Conservation (phyloP, 179 eudicot genomes). For the Drosera spatulata region DNA sequence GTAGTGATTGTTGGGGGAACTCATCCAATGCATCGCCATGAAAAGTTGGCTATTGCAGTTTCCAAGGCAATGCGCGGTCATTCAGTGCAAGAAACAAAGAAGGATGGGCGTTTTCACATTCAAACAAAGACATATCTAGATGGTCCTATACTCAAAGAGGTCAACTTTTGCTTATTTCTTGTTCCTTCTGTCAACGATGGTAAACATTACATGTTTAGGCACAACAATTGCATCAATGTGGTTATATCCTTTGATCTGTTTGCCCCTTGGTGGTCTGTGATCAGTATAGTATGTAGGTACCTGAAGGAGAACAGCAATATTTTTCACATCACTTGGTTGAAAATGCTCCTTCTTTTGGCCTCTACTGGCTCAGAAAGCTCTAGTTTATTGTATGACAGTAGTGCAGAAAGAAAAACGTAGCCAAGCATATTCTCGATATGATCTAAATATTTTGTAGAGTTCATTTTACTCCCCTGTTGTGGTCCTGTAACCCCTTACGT, state of each 20-base stretch:
- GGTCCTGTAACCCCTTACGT: neutral
- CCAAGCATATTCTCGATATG: no score
- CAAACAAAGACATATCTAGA: constrained; percentile 89
- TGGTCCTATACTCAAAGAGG: constrained; percentile 97
- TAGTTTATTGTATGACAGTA: no score
- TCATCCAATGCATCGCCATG: constrained; percentile 85
- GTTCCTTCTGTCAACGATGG: neutral
- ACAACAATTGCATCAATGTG: no score
- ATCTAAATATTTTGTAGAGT: neutral
- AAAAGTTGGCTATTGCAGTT: constrained; percentile 92
- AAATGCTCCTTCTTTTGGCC: neutral
- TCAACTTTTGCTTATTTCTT: constrained; percentile 8
- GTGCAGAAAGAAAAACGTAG: no score
- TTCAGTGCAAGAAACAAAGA: constrained; percentile 93
- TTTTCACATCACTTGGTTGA: neutral
- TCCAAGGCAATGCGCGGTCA: constrained; percentile 90
- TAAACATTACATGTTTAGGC: neutral
- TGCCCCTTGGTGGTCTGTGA: no score
- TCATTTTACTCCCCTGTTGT: neutral
- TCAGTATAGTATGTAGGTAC: no score
- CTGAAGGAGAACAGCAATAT: neutral
- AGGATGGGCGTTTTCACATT: constrained; percentile 94
- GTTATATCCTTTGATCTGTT: no score
- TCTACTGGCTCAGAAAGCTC: no score
- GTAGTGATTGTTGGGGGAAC: constrained; percentile 85